Percentiles rank a stretch among this genome's conserved stretches.
Evolutionary conservation across 768 basidiomycete genomes (phyloP).

Genomic region (Antrodiella citrinella): DNA sequence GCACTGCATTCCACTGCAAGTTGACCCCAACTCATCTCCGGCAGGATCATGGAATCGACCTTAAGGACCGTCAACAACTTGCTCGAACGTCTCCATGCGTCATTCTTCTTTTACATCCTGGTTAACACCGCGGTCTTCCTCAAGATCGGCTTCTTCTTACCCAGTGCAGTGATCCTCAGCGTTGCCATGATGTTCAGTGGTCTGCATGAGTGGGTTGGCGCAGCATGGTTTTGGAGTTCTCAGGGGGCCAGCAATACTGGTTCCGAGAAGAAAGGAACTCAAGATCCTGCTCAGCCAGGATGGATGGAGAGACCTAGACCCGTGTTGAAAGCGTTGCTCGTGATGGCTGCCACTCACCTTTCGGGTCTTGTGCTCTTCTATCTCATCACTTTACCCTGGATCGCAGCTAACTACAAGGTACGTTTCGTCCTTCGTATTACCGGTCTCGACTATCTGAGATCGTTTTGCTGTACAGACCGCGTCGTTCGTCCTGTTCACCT

Average conservation of each 20-base stretch:
- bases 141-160: conserved; percentile 87
- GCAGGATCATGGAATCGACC: conserved; percentile 77
- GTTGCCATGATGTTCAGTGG: conserved; percentile 83
- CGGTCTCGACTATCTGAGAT: not conserved
- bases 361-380: conserved; percentile 46
- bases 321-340: conserved; percentile 41
- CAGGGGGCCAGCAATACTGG: not conserved
- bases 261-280: not conserved
- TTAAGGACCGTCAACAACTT: conserved; percentile 90
- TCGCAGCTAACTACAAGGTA: conserved; percentile 36
- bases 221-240: conserved; percentile 37
- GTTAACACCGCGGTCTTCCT: conserved; percentile 61
- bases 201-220: conserved; percentile 61
- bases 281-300: conserved; percentile 6
- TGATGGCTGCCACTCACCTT: conserved; percentile 49
- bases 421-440: conserved; percentile 7
- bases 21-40: too few relatives aligned
- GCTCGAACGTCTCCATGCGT: conserved; percentile 92
- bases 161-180: conserved; percentile 78
- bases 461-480: conserved; percentile 12
- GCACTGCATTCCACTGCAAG: not conserved
- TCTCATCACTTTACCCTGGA: conserved; percentile 36
- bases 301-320: conserved; percentile 48
- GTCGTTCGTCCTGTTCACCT: conserved; percentile 26
- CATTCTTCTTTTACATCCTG: conserved; percentile 93